A percentile compares a stretch with the other conserved stretches of the same genome.
Conservation (phyloP, 768 basidiomycete genomes). For the Podaxis carcinomalis region DNA sequence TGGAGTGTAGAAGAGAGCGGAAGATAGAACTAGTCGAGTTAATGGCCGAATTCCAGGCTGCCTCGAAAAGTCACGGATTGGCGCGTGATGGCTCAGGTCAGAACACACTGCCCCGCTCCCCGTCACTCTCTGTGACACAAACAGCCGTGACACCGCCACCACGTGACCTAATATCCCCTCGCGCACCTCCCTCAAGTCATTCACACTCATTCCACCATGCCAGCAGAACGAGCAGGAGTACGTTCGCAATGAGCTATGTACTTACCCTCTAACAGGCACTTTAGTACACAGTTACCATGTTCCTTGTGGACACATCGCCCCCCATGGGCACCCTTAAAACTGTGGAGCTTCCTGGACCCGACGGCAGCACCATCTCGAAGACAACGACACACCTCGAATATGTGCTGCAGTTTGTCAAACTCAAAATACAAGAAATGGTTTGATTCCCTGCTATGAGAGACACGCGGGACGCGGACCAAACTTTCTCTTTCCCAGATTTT, state of each 20-base stretch:
- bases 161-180: slow-evolving; percentile 24
- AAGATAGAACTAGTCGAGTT: not conserved
- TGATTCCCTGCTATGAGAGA: slow-evolving; percentile 6
- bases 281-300: slow-evolving; percentile 85
- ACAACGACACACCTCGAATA: slow-evolving; percentile 79
- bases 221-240: slow-evolving; percentile 78
- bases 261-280: slow-evolving; percentile 14
- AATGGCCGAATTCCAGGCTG: not conserved
- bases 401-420: slow-evolving; percentile 81
- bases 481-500: slow-evolving; percentile 58
- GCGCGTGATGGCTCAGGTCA: slow-evolving; percentile 13
- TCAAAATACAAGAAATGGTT: slow-evolving; percentile 92
- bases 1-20: not conserved
- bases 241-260: slow-evolving; percentile 17
- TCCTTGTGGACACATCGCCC: slow-evolving; percentile 82
- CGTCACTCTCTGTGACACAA: slow-evolving; percentile 7
- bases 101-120: slow-evolving; percentile 18
- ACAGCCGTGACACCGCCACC: slow-evolving; percentile 16
- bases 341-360: slow-evolving; percentile 49
- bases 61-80: slow-evolving; percentile 13
- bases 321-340: slow-evolving; percentile 71
- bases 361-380: slow-evolving; percentile 44
- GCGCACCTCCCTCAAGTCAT: slow-evolving; percentile 23
- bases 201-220: slow-evolving; percentile 45
- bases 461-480: not conserved